Percentiles rank a stretch among this genome's conserved stretches.
Evolutionary conservation across 106 monocot species (phyloP).

Genomic region (Vanilla planifolia): DNA sequence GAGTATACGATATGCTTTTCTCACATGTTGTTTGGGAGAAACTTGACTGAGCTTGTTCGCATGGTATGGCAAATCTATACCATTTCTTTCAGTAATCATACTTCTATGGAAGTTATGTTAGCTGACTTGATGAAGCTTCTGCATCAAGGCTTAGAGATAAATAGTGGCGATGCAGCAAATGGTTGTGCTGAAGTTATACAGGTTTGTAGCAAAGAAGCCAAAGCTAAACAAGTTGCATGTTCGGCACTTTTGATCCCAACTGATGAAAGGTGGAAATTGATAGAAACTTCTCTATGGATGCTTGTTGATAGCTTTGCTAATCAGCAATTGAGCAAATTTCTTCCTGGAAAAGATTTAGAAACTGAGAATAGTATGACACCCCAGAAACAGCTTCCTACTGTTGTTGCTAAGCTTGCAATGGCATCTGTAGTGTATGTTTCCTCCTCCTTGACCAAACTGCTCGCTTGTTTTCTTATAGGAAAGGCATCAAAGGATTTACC

Average conservation of each 20-base stretch:
- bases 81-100: constrained; percentile 18
- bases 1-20: constrained; percentile 49
- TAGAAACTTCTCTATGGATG: constrained; percentile 63
- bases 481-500: constrained; percentile 36
- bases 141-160: constrained; percentile 13
- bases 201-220: constrained; percentile 6
- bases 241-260: constrained; percentile 13
- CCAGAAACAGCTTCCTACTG: constrained; percentile 10
- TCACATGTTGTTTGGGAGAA: constrained; percentile 48
- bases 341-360: constrained; percentile 14
- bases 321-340: constrained; percentile 29
- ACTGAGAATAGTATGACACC: constrained; percentile 12
- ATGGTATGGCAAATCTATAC: constrained; percentile 35
- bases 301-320: constrained; percentile 31
- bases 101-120: constrained; percentile 34
- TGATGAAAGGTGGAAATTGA: constrained; percentile 63
- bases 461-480: constrained; percentile 39
- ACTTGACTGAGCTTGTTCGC: constrained; percentile 41
- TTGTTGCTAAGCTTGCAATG: constrained; percentile 27
- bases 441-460: constrained; percentile 50
- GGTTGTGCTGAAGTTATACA: constrained; percentile 4
- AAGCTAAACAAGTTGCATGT: constrained; percentile 17
- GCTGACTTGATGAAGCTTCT: constrained; percentile 35
- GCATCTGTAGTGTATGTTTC: constrained; percentile 36
- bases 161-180: constrained; percentile 20